Evolutionary conservation across 371 early-diverging fungal genomes (phyloP), one percentile per base, ranked within the genome.

Genomic region (Rhizopus sp.): DNA sequence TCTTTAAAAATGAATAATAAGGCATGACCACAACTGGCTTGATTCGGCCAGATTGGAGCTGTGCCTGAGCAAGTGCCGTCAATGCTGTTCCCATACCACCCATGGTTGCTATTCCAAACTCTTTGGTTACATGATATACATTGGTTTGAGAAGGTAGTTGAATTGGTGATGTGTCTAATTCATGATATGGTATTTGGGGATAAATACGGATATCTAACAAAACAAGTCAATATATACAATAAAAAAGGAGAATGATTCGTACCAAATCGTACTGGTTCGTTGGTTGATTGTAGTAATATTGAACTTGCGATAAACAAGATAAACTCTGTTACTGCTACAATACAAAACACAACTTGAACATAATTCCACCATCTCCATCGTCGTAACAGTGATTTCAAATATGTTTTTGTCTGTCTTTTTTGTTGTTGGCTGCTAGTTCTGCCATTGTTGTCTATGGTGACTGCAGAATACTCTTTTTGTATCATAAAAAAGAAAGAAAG

Each of bases 11-110:
- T 6, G 82, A 74, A 59, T 87, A 87, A 33, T 71, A 78, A 1
- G 88, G 88, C 67, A 87, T 64, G 1, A 87, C 74, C 1, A 87
- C 62, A 15, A 75, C 73, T 9, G 82, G 82, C 29, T 81, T 68
- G 34, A 78, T 68, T 30, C 63, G 58, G 4, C 77, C 72, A 0
- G 81, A 72, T 12, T 60, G 62, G 57, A 83, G 75, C 54, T 87
- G 87, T 30, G 82, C 85, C 15, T 72, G 54, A 0, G 86, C 72
- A 1, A 87, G 68, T 0, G 84, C 78, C 5, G 87, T 87, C 38
- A 85, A 68, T 3, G 84, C 78, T 53, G 73, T 74, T 16, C 87
- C 87, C 55, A 87, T 70, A 2, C 80, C 82, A 39, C 82, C 83
- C 80, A 82, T 81, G 0, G 83, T 70, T 1, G 86, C 84, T 29